phyloP scores from a whole-genome alignment of 495 filamentous ascomycete genomes.

The Hyaloscypha finlandica region DNA sequence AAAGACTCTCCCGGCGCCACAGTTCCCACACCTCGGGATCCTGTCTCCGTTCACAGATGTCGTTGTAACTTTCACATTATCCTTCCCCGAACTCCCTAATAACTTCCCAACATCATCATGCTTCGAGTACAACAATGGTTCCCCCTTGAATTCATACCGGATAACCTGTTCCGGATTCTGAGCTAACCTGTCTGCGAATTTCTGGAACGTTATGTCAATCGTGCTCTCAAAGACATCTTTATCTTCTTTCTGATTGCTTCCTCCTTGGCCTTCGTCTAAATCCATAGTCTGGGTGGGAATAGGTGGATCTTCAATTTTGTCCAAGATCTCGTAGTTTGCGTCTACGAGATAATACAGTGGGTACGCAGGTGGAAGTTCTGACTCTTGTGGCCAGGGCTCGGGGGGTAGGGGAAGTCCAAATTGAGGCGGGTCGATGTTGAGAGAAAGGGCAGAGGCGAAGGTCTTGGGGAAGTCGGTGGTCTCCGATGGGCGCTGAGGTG shows the following conservation, averaged over 20 bases:
- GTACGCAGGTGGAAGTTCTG: conserved; percentile 68
- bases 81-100: conserved; percentile 40
- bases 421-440: conserved; percentile 43
- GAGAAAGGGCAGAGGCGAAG: conserved; percentile 63
- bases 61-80: conserved; percentile 25
- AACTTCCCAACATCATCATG: conserved; percentile 70
- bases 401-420: conserved; percentile 47
- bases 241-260: conserved; percentile 63
- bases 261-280: conserved; percentile 55
- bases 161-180: conserved; percentile 96
- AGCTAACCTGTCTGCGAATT: conserved; percentile 80
- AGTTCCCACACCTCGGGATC: conserved; percentile 77
- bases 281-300: conserved; percentile 51
- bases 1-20: conserved; percentile 76
- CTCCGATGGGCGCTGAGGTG: conserved; percentile 24
- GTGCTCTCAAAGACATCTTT: conserved; percentile 81
- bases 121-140: conserved; percentile 79
- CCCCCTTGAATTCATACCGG: conserved; percentile 84
- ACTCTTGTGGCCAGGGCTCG: conserved; percentile 74
- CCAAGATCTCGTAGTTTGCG: conserved; percentile 88
- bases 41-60: conserved; percentile 28
- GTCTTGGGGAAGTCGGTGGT: conserved; percentile 59
- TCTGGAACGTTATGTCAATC: conserved; percentile 88
- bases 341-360: conserved; percentile 76
- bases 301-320: conserved; percentile 45